Evolutionary conservation across 2,329 filamentous ascomycete species (phyloP), one percentile per base, ranked within the genome.

Genomic region (Talaromyces pinophilus): DNA sequence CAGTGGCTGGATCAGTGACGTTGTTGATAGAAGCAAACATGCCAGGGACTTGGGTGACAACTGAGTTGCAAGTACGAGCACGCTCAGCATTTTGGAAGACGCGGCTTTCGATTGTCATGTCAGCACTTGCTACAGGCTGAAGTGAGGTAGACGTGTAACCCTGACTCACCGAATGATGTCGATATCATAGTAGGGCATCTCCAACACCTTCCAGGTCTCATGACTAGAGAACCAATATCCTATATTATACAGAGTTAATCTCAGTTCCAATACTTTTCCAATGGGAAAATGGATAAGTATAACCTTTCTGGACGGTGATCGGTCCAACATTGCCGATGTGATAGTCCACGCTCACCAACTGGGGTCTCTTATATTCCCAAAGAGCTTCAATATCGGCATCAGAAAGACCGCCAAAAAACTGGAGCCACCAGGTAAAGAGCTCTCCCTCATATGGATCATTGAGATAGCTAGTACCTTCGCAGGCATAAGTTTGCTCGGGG

Each of bases 401-500:
- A 1, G 74, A 71, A 25, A 82, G 30, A 5, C 70, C 69, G 2
- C 73, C 73, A 42, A 80, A 81, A 66, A 82, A 78, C 50, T 81
- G 74, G 10, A 82, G 69, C 64, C 78, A 81, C 50, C 76, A 81
- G 0, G 78, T 78, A 42, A 82, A 76, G 0, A 82, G 73, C 67
- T 82, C 80, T 52, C 80, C 80, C 66, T 82, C 80, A 54, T 80
- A 82, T 1, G 80, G 80, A 61, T 82, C 80, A 52, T 82, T 76
- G 2, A 82, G 72, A 19, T 72, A 72, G 0, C 69, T 70, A 5
- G 65, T 69, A 40, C 72, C 73, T 67, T 82, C 78, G 64, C 80
- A 82, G 40, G 70, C 67, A 68, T 82, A 81, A 0, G 55, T 68
- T 67, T 77, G 75, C 13, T 67, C 60, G 8, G 70, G 70, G 42